These are phyloP conservation scores for Yarrowia divulgata DNA, from an alignment of 805 yeast genomes.

Conservation along the genomic window DNA sequence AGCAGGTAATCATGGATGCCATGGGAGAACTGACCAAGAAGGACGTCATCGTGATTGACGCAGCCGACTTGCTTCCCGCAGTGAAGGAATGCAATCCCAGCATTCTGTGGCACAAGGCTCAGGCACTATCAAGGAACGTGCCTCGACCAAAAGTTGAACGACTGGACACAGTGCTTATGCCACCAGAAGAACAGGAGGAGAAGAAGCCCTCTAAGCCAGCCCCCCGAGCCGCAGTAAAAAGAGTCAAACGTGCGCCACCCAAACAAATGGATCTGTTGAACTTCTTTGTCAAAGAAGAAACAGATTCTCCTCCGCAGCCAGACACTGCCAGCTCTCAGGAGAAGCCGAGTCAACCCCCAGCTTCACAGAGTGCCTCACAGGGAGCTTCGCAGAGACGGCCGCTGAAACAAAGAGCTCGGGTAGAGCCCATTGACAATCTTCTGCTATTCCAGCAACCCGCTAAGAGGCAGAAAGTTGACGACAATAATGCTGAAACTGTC, in stretches of 20 bases:
- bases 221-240: neutral
- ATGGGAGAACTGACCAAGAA: constrained; percentile 1
- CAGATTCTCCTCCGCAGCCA: neutral
- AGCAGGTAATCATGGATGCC: constrained; percentile 12
- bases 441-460: neutral
- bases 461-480: constrained; percentile 7
- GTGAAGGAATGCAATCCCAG: constrained; percentile 17
- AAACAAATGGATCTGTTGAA: constrained; percentile 29
- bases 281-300: constrained; percentile 34
- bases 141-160: constrained; percentile 26
- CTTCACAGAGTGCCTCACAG: constrained; percentile 2
- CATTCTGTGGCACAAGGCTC: constrained; percentile 12
- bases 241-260: constrained; percentile 4
- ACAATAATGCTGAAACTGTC: neutral
- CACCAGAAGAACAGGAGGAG: constrained; percentile 1
- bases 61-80: constrained; percentile 15
- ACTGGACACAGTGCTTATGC: constrained; percentile 15
- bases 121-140: neutral
- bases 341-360: neutral
- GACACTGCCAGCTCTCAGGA: constrained; percentile 1
- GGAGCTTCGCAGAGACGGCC: constrained; percentile 21
- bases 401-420: constrained; percentile 5
- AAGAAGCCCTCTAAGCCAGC: constrained; percentile 4
- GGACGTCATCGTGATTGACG: constrained; percentile 10
- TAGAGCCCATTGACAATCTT: constrained; percentile 15